These are phyloP conservation scores for Pyrus hybrid DNA, from an alignment of 331 rosid species.

Conservation along the genomic window DNA sequence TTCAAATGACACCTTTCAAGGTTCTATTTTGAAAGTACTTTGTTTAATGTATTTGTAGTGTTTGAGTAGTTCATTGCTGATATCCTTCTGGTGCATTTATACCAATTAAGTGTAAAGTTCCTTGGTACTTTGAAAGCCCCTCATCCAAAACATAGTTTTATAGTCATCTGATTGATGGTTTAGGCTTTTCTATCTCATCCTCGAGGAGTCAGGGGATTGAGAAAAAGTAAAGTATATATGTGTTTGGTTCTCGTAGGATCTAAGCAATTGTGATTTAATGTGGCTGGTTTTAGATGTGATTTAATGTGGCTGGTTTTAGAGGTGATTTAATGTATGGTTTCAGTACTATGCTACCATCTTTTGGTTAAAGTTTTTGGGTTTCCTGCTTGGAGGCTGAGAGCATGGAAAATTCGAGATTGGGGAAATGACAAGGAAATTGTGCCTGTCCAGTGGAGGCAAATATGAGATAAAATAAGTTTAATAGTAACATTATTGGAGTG, in stretches of 20 bases:
- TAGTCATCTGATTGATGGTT: neutral
- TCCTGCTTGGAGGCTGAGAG: neutral
- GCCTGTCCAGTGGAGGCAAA: neutral
- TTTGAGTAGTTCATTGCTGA: neutral
- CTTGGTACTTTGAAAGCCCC: neutral
- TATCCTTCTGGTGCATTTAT: neutral
- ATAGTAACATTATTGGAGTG: neutral
- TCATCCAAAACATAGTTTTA: neutral
- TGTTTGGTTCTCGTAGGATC: neutral
- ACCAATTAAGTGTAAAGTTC: neutral
- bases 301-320: neutral
- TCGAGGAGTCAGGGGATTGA: neutral
- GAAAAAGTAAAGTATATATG: neutral
- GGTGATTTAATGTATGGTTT: neutral
- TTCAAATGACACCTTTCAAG: neutral
- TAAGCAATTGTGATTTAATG: neutral
- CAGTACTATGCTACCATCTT: neutral
- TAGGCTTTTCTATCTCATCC: neutral
- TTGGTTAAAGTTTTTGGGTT: neutral
- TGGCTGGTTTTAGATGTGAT: too few species aligned
- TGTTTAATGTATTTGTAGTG: neutral
- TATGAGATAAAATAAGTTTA: neutral
- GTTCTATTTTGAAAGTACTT: neutral
- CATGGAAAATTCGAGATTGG: neutral
- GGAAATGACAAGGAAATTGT: neutral